Evolutionary conservation across 176 grass and related monocot genomes (phyloP).

Genomic region (Tillandsia leiboldiana): DNA sequence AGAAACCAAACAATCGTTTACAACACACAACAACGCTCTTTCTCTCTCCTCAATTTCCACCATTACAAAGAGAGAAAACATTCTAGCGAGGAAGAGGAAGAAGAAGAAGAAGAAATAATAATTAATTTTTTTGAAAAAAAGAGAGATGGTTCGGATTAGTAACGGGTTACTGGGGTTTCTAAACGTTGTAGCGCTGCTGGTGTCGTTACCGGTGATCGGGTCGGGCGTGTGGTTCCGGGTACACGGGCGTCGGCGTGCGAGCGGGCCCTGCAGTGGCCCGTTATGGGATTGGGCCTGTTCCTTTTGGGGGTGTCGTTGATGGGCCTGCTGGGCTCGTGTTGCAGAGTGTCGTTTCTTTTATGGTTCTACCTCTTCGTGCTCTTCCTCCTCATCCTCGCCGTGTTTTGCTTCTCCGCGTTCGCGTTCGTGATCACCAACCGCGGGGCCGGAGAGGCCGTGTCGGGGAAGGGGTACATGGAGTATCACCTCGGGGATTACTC

Average conservation of each 20-base stretch:
- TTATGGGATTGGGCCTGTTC: slow-evolving; percentile 49
- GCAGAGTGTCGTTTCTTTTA: slow-evolving; percentile 60
- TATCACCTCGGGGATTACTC: slow-evolving; percentile 83
- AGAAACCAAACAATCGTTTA: too few relatives aligned
- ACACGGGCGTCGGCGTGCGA: slow-evolving; percentile 74
- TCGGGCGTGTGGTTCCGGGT: slow-evolving; percentile 63
- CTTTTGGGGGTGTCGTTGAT: slow-evolving; percentile 56
- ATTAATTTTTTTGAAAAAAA: too few relatives aligned
- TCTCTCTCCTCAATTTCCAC: background rate
- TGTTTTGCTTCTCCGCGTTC: slow-evolving; percentile 71
- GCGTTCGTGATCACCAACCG: slow-evolving; percentile 80
- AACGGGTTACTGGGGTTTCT: slow-evolving; percentile 63
- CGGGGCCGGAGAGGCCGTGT: slow-evolving; percentile 49
- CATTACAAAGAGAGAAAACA: background rate
- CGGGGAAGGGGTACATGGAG: slow-evolving; percentile 59
- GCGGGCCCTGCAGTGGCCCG: slow-evolving; percentile 54
- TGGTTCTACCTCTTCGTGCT: slow-evolving; percentile 89
- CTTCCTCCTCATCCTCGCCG: slow-evolving; percentile 64
- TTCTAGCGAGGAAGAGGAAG: too few relatives aligned
- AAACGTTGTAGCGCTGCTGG: slow-evolving; percentile 44
- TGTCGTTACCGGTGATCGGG: slow-evolving; percentile 46
- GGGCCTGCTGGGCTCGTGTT: slow-evolving; percentile 57
- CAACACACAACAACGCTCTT: background rate
- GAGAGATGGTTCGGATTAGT: slow-evolving; percentile 52
- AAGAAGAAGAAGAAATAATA: background rate